These are phyloP conservation scores for Diaporthe citrichinensis DNA, from an alignment of 2,329 filamentous ascomycete species.

Conservation along the genomic window DNA sequence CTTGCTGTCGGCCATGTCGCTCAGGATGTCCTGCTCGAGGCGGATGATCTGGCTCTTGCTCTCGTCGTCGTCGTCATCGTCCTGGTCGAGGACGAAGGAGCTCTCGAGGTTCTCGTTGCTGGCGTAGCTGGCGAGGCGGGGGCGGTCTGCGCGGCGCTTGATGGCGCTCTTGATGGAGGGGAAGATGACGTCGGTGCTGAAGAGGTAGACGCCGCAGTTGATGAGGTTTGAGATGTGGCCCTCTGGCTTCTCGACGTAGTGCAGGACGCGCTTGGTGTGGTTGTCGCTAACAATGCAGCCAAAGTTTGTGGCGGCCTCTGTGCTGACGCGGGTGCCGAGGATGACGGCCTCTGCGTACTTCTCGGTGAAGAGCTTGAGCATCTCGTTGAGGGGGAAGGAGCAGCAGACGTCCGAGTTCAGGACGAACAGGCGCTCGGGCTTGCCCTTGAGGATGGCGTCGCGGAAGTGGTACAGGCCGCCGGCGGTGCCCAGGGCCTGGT, in stretches of 20 bases:
- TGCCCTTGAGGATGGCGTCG: slow-evolving; percentile 96
- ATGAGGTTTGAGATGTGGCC: slow-evolving; percentile 98
- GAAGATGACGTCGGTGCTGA: slow-evolving; percentile 95
- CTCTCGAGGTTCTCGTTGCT: slow-evolving; percentile 92
- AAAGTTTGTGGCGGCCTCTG: slow-evolving; percentile 95
- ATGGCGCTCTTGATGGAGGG: slow-evolving; percentile 94
- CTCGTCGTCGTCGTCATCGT: slow-evolving; percentile 76
- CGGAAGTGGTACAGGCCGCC: slow-evolving; percentile 99
- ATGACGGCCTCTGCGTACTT: slow-evolving; percentile 98
- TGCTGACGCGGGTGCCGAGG: slow-evolving; percentile 89
- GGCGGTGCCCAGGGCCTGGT: slow-evolving; percentile 94
- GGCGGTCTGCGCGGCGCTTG: slow-evolving; percentile 93
- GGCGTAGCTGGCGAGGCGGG: slow-evolving; percentile 93
- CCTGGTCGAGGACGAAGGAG: slow-evolving; percentile 63
- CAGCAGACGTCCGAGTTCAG: slow-evolving; percentile 99
- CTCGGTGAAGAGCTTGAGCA: slow-evolving; percentile 94
- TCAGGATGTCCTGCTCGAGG: slow-evolving; percentile 96
- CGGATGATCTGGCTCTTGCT: slow-evolving; percentile 89
- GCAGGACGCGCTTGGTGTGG: slow-evolving; percentile 93
- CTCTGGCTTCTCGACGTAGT: slow-evolving; percentile 99
- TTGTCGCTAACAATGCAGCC: slow-evolving; percentile 97
- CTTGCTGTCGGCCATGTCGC: slow-evolving; percentile 95
- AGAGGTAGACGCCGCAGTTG: slow-evolving; percentile 99
- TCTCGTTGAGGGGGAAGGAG: slow-evolving; percentile 95
- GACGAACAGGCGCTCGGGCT: slow-evolving; percentile 95